Conservation (phyloP, 495 filamentous ascomycete species). For the Daldinia concentrica region DNA sequence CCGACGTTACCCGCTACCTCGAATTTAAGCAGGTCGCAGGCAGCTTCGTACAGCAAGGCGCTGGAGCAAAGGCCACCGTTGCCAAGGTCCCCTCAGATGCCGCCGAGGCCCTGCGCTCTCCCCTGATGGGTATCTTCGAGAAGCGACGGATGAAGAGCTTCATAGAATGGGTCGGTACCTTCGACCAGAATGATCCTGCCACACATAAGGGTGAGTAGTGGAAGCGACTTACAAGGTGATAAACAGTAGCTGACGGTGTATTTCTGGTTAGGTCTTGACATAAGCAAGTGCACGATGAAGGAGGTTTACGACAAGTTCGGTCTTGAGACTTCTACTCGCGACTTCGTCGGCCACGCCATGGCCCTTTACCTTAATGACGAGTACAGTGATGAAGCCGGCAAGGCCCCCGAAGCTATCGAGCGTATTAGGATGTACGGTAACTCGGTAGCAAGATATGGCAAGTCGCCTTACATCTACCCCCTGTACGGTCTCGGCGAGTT, state of each 20-base stretch:
- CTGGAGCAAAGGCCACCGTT: constrained; percentile 81
- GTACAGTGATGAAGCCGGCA: constrained; percentile 77
- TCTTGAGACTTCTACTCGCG: constrained; percentile 88
- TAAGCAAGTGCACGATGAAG: constrained; percentile 84
- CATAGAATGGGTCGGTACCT: constrained; percentile 94
- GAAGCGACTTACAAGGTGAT: neutral
- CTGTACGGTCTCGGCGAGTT: constrained; percentile 97
- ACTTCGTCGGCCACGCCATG: constrained; percentile 99
- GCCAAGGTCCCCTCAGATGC: constrained; percentile 97
- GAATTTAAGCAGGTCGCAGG: constrained; percentile 99
- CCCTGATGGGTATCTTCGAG: constrained; percentile 96
- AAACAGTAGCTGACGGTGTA: constrained; percentile 6
- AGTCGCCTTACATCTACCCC: constrained; percentile 99
- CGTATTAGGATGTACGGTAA: constrained; percentile 97
- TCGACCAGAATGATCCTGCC: constrained; percentile 81
- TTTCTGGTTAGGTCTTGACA: constrained; percentile 74
- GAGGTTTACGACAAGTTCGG: constrained; percentile 98
- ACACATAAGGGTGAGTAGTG: constrained; percentile 81
- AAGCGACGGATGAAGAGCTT: constrained; percentile 97
- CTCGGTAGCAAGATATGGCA: constrained; percentile 97
- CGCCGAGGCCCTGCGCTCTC: constrained; percentile 86
- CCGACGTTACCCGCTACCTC: constrained; percentile 95
- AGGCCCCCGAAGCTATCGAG: constrained; percentile 85
- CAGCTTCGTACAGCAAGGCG: constrained; percentile 93
- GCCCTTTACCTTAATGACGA: constrained; percentile 90